Evolutionary conservation across 2,329 filamentous ascomycete genomes (phyloP).

Genomic region (Penicillium expansum): DNA sequence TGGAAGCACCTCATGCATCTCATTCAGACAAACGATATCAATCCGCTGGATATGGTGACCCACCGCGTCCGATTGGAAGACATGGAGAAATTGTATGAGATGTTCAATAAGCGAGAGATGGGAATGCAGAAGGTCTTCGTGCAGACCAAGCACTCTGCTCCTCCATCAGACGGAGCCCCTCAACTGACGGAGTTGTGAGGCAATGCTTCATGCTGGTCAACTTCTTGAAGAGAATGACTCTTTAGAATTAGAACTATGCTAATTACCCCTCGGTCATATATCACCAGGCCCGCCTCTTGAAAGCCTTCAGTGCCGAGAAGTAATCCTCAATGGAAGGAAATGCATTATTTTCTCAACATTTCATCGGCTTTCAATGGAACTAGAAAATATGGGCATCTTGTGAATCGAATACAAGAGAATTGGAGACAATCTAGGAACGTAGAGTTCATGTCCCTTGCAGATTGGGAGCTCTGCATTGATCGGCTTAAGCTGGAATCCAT

Average conservation of each 20-base stretch:
- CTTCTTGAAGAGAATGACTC: not conserved
- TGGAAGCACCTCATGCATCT: slow-evolving; percentile 72
- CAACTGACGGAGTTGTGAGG: slow-evolving; percentile 44
- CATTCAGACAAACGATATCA: slow-evolving; percentile 66
- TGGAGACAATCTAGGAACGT: not conserved
- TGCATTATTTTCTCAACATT: not conserved
- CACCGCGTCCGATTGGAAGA: slow-evolving; percentile 75
- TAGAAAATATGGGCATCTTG: not conserved
- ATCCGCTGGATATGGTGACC: slow-evolving; percentile 76
- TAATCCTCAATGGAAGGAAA: not conserved
- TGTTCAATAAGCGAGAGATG: slow-evolving; percentile 54
- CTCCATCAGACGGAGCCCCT: slow-evolving; percentile 52
- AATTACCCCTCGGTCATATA: not conserved
- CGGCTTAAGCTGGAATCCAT: not conserved
- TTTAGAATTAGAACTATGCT: not conserved
- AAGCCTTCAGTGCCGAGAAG: too few relatives aligned
- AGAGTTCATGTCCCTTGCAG: not conserved
- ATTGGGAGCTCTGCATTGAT: not conserved
- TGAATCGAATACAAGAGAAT: not conserved
- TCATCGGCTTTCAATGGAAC: not conserved
- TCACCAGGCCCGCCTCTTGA: too few relatives aligned
- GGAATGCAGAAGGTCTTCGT: slow-evolving; percentile 81
- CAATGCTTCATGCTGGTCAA: not conserved
- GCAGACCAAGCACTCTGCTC: slow-evolving; percentile 57
- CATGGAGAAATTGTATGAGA: slow-evolving; percentile 63